Evolutionary conservation across 345 rosid genomes (phyloP), one percentile per base, ranked within the genome.

Genomic region (Mercurialis annua): DNA sequence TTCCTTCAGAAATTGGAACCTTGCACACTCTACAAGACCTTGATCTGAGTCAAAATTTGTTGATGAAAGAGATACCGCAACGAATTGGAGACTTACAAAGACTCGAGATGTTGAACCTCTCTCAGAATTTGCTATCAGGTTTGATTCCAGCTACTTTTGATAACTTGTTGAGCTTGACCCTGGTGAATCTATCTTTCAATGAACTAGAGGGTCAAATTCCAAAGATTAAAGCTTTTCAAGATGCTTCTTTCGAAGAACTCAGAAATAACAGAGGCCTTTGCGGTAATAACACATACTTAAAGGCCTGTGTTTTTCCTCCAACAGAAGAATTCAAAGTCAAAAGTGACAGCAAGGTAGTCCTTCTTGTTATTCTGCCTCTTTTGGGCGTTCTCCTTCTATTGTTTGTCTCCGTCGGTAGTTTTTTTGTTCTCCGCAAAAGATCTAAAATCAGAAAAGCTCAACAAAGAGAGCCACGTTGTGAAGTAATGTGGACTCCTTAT

Each of bases 11-110:
- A 2, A 29, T 30, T 1, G 3, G 59, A 0, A 29, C 15, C 8
- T 30, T 55, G 17, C 12, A 8, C 40, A 14, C 38, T 30, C 20
- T 29, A 27, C 2, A 54, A 15, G 7, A 3, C n/a, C 58, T 54
- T 27, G 83, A 82, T 57, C 73, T 80, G 33, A 75, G 86, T 71
- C 59, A 70, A 43, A 82, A 82, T 26, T 49, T 66, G 26, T 71
- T 82, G 33, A 66, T 55, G n/a, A 74, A 51, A 21, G 27, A 51
- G 55, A 51, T 51, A 8, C 24, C 55, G 11, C 16, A 51, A 23
- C 30, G 24, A 81, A 17, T 80, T 34, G 73, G 69, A 23, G 54
- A 30, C 1, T 52, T 82, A 27, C 49, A 47, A 29, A 75, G 61
- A 51, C 67, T 82, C 6, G 66, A 52, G 71, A 40, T 0, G 1